phyloP scores from a whole-genome alignment of 2,329 filamentous ascomycete species.

The Elsinoe arachidis region DNA sequence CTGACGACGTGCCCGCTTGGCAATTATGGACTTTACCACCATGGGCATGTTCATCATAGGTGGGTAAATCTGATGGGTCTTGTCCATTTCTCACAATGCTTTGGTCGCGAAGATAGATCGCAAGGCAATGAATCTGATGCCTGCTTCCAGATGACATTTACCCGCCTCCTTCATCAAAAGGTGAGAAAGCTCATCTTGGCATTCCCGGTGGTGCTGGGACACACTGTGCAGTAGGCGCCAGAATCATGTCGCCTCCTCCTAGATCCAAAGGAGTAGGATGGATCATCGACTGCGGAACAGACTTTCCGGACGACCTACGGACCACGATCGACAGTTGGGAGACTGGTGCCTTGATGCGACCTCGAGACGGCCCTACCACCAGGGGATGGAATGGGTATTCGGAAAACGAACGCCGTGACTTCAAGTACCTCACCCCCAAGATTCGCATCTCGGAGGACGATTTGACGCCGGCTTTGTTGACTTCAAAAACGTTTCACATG shows the following conservation, averaged over 20 bases:
- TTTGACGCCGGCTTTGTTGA: constrained; percentile 57
- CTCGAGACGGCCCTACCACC: constrained; percentile 65
- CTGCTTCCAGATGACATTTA: constrained; percentile 72
- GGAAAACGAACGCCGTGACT: constrained; percentile 45
- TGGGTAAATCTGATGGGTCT: constrained; percentile 23
- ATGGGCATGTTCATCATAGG: constrained; percentile 58
- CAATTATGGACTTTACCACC: constrained; percentile 47
- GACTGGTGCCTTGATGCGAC: constrained; percentile 63
- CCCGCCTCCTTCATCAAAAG: constrained; percentile 58
- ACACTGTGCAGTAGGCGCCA: constrained; percentile 79
- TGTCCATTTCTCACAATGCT: background rate
- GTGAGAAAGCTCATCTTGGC: constrained; percentile 50
- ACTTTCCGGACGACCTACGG: constrained; percentile 65
- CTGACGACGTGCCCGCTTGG: background rate
- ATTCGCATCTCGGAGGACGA: constrained; percentile 66
- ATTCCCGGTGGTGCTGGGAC: constrained; percentile 84
- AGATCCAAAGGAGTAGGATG: constrained; percentile 65
- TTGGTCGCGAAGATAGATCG: background rate
- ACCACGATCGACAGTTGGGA: constrained; percentile 62
- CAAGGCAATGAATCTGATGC: constrained; percentile 2
- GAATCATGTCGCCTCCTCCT: constrained; percentile 72
- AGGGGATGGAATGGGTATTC: constrained; percentile 89
- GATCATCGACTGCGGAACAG: constrained; percentile 82
- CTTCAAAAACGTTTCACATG: constrained; percentile 73
- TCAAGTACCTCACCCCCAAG: constrained; percentile 84